Conservation (phyloP, 805 yeast genomes). For the Lachancea quebecensis region DNA sequence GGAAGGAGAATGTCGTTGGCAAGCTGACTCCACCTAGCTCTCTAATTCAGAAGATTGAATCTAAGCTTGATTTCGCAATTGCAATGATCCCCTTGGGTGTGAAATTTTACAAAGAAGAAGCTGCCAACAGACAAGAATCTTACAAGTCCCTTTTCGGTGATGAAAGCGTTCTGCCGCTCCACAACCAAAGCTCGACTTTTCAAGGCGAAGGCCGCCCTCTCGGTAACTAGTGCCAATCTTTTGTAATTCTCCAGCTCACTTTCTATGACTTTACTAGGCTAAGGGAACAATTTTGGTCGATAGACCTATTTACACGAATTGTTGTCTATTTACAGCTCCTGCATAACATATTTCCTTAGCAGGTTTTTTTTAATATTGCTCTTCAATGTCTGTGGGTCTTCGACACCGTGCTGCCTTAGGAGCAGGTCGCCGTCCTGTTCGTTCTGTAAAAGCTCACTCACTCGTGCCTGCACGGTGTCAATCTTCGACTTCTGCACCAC, state of each 20-base stretch:
- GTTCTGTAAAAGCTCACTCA: slow-evolving; percentile 33
- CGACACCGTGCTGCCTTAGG: slow-evolving; percentile 32
- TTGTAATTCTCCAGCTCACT: too few species aligned
- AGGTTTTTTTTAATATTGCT: slow-evolving; percentile 61
- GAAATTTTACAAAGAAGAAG: slow-evolving; percentile 51
- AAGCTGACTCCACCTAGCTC: slow-evolving; percentile 60
- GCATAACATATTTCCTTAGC: slow-evolving; percentile 51
- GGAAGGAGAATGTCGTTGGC: slow-evolving; percentile 43
- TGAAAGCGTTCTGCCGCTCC: slow-evolving; percentile 14
- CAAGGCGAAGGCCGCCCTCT: slow-evolving; percentile 18
- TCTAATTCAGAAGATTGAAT: slow-evolving; percentile 58
- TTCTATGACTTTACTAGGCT: neutral
- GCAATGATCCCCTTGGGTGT: slow-evolving; percentile 47
- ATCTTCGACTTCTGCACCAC: slow-evolving; percentile 28
- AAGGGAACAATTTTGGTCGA: neutral
- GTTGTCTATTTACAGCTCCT: slow-evolving; percentile 7
- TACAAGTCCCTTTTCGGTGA: slow-evolving; percentile 26
- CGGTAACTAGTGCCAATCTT: slow-evolving; percentile 6
- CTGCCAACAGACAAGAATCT: slow-evolving; percentile 31
- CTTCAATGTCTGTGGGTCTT: slow-evolving; percentile 37
- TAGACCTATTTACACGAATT: neutral
- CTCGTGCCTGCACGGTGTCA: slow-evolving; percentile 31
- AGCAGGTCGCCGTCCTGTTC: slow-evolving; percentile 31
- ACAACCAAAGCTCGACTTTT: slow-evolving; percentile 5
- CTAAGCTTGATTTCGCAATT: slow-evolving; percentile 44